Conservation (phyloP, 768 basidiomycete genomes). For the Clitopilus passeckerianus region DNA sequence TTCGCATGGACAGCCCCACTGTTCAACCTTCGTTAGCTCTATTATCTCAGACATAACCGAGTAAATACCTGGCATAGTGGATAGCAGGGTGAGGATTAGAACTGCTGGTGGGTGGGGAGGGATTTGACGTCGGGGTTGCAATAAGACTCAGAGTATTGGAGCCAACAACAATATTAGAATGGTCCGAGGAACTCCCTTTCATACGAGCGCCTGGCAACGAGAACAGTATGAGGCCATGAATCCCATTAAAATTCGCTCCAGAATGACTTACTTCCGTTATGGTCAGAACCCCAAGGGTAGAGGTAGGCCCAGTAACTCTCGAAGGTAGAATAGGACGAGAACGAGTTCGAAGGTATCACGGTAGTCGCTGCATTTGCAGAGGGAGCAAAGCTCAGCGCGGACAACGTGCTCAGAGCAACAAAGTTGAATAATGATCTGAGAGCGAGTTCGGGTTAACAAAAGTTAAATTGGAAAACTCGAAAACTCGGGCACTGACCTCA, state of each 20-base stretch:
- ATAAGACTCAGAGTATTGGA: conserved; percentile 34
- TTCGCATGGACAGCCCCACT: conserved; percentile 38
- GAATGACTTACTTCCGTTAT: conserved; percentile 33
- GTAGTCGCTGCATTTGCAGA: conserved; percentile 25
- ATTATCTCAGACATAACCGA: background rate
- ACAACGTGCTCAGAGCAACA: conserved; percentile 6
- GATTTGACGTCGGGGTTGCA: conserved; percentile 33
- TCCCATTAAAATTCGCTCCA: no score
- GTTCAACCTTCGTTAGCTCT: background rate
- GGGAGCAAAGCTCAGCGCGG: conserved; percentile 7
- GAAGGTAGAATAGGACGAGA: conserved; percentile 30
- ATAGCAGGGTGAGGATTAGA: conserved; percentile 37
- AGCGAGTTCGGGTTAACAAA: background rate
- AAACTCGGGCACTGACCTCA: no score
- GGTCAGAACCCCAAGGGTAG: conserved; percentile 43
- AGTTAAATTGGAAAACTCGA: no score
- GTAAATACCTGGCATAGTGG: conserved; percentile 31
- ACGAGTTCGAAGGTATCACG: conserved; percentile 34
- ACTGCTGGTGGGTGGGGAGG: conserved; percentile 32
- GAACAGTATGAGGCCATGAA: background rate
- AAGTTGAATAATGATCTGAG: background rate
- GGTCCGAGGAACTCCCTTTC: conserved; percentile 34
- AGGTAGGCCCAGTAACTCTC: conserved; percentile 37
- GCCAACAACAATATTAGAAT: conserved; percentile 30
- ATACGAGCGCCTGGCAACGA: conserved; percentile 31